These are phyloP conservation scores for Metschnikowia henanensis DNA, from an alignment of 805 yeast genomes.

Conservation along the genomic window DNA sequence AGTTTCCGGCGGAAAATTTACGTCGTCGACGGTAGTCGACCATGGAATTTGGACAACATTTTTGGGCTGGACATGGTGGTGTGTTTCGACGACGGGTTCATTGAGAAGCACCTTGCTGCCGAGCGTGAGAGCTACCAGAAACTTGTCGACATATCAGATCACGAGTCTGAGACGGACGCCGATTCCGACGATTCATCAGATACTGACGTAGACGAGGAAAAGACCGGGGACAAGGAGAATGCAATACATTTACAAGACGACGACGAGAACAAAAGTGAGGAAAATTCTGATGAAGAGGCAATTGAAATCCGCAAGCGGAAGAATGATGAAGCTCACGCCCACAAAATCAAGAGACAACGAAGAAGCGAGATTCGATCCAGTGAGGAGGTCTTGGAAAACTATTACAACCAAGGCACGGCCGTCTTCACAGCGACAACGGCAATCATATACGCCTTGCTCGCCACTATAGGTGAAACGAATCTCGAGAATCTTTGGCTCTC, in stretches of 20 bases:
- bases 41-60: conserved; percentile 93
- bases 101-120: conserved; percentile 54
- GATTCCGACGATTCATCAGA: conserved; percentile 1
- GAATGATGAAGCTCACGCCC: conserved; percentile 1
- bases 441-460: conserved; percentile 75
- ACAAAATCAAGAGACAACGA: conserved; percentile 20
- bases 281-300: conserved; percentile 24
- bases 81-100: conserved; percentile 86
- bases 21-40: conserved; percentile 88
- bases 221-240: conserved; percentile 35
- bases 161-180: conserved; percentile 27
- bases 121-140: conserved; percentile 65
- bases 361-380: conserved; percentile 41
- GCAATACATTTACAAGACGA: too few relatives aligned
- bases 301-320: conserved; percentile 16
- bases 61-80: conserved; percentile 77
- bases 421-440: conserved; percentile 72
- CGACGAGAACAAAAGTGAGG: too few relatives aligned
- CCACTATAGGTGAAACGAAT: conserved; percentile 81
- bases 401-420: conserved; percentile 84
- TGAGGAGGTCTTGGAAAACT: conserved; percentile 64
- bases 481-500: conserved; percentile 77
- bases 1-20: conserved; percentile 60
- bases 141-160: conserved; percentile 32
- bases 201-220: conserved; percentile 6